A percentile compares a stretch with the other conserved stretches of the same genome.
Evolutionary conservation across 441 rosid genomes (phyloP).

Genomic region (Theobroma grandiflorum): DNA sequence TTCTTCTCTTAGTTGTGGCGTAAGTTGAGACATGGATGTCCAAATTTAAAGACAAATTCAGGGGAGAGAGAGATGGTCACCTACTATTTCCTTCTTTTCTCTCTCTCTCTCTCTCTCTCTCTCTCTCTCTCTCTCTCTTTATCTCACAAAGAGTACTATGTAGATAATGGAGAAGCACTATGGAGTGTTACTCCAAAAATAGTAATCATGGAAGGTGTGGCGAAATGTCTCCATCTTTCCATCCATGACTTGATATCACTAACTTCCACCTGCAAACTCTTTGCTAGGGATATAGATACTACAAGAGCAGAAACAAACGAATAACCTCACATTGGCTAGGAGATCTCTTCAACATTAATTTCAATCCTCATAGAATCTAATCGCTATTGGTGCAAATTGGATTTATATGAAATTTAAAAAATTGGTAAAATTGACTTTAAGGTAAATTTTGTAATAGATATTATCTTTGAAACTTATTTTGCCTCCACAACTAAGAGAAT

Average conservation of each 20-base stretch:
- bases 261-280: slow-evolving; percentile 5
- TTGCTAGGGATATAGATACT: not conserved
- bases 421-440: no score
- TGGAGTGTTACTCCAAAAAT: slow-evolving; percentile 25
- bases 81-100: not conserved
- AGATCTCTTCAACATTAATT: not conserved
- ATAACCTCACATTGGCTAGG: not conserved
- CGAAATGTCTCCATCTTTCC: slow-evolving; percentile 33
- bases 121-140: no score
- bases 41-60: slow-evolving; percentile 38
- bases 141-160: not conserved
- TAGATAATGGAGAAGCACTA: slow-evolving; percentile 35
- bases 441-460: no score
- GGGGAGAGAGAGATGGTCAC: not conserved
- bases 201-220: slow-evolving; percentile 36
- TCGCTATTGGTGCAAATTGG: no score
- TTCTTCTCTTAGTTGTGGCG: not conserved
- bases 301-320: not conserved
- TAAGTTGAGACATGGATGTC: slow-evolving; percentile 25
- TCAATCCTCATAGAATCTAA: not conserved
- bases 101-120: no score
- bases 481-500: no score
- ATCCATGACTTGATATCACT: slow-evolving; percentile 43
- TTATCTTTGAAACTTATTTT: no score
- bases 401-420: no score